Evolutionary conservation across 352 stramenopile species (phyloP).

Genomic region (Phytopythium delawarense): DNA sequence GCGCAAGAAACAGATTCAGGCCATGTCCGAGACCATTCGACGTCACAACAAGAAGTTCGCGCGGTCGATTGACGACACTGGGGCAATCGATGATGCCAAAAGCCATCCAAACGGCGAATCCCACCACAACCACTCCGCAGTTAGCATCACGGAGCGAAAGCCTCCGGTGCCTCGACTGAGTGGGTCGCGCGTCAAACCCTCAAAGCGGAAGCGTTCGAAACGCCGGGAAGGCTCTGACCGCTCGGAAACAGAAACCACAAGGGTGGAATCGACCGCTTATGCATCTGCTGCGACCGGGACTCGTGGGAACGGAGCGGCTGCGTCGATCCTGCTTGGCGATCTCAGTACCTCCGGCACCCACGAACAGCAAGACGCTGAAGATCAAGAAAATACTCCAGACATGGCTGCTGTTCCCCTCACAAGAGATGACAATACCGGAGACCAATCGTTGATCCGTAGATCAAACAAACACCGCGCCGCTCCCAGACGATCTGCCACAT

Average conservation of each 20-base stretch:
- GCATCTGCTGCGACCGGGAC: neutral
- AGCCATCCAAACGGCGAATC: neutral
- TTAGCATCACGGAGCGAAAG: constrained; percentile 23
- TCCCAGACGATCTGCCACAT: neutral
- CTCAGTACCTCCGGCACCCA: neutral
- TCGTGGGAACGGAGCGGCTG: neutral
- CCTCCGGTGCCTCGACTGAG: constrained; percentile 55
- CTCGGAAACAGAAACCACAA: neutral
- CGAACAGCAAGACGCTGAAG: neutral
- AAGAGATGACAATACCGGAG: neutral
- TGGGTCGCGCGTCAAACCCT: constrained; percentile 6
- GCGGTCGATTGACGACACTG: neutral
- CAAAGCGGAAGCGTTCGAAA: neutral
- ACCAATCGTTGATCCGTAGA: neutral
- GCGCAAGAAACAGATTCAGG: constrained; percentile 36
- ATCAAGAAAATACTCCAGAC: neutral
- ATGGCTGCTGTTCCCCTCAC: no score
- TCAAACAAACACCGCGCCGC: neutral
- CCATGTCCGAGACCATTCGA: constrained; percentile 55
- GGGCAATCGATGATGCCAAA: neutral
- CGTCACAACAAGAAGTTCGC: constrained; percentile 36
- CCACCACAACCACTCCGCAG: neutral
- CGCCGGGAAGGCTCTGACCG: neutral
- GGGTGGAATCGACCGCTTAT: neutral
- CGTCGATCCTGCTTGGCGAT: constrained; percentile 1